Percentiles rank a stretch among this genome's conserved stretches.
phyloP scores from a whole-genome alignment of 108 stramenopile species.

The Pseudonitzschia multistriata region DNA sequence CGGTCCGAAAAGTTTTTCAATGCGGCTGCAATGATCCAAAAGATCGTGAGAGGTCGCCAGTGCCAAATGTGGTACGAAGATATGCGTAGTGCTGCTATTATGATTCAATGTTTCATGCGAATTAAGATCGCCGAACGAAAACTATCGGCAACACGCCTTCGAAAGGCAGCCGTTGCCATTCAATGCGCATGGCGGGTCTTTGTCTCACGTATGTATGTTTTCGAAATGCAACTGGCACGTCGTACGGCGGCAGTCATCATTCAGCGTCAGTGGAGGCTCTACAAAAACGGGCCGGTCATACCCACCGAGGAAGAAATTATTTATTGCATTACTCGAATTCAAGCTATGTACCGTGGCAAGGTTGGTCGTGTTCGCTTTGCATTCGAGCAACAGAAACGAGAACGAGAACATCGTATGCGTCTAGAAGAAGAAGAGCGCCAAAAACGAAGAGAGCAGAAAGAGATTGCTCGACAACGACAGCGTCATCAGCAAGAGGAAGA shows the following conservation, averaged over 20 bases:
- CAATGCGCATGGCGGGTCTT: conserved; percentile 61
- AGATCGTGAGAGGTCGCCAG: conserved; percentile 59
- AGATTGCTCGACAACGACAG: not conserved
- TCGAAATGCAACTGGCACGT: conserved; percentile 49
- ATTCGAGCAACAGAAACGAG: not conserved
- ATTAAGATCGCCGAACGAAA: conserved; percentile 38
- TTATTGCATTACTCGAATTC: conserved; percentile 36
- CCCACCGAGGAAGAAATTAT: conserved; percentile 44
- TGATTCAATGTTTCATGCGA: conserved; percentile 72
- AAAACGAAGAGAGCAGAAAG: not conserved
- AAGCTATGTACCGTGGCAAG: conserved; percentile 48
- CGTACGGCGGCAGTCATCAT: conserved; percentile 42
- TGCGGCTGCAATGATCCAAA: conserved; percentile 66
- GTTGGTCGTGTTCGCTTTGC: not conserved
- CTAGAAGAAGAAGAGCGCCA: conserved; percentile 6
- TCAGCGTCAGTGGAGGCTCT: conserved; percentile 42
- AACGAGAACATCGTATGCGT: not conserved
- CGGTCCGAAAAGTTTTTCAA: conserved; percentile 67
- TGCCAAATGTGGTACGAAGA: conserved; percentile 44
- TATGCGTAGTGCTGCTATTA: conserved; percentile 58
- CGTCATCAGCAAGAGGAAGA: not conserved
- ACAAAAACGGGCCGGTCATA: conserved; percentile 5
- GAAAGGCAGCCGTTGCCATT: conserved; percentile 44
- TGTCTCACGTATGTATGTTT: conserved; percentile 41
- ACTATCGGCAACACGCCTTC: conserved; percentile 16